Percentiles rank a stretch among this genome's conserved stretches.
Conservation (phyloP, 768 basidiomycete species). For the Amanita pallidorosea region DNA sequence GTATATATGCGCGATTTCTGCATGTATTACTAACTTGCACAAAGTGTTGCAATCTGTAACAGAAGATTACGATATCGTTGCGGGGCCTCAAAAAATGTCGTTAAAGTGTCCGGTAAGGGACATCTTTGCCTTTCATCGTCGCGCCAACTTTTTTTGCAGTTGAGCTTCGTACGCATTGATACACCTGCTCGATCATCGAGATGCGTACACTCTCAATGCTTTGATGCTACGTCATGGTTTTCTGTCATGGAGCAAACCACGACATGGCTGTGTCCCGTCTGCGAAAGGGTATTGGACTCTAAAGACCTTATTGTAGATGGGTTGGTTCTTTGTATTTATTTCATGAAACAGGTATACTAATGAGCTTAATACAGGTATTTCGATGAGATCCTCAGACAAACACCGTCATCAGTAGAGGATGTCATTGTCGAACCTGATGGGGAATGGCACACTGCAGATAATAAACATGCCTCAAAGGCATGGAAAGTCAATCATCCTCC, state of each 20-base stretch:
- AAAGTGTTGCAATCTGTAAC: slow-evolving; percentile 47
- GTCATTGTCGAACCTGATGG: slow-evolving; percentile 92
- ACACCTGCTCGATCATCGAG: slow-evolving; percentile 79
- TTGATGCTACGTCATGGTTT: slow-evolving; percentile 92
- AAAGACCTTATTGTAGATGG: slow-evolving; percentile 89
- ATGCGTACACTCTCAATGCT: slow-evolving; percentile 90
- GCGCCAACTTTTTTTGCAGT: slow-evolving; percentile 25
- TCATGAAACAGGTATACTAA: background rate
- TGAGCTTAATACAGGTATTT: slow-evolving; percentile 58
- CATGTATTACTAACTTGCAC: slow-evolving; percentile 1
- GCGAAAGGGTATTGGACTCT: slow-evolving; percentile 65
- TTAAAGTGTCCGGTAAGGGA: slow-evolving; percentile 83
- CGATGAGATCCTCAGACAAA: slow-evolving; percentile 69
- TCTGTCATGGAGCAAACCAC: slow-evolving; percentile 95
- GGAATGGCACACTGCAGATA: slow-evolving; percentile 90
- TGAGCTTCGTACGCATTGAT: slow-evolving; percentile 78
- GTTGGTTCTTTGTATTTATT: slow-evolving; percentile 29
- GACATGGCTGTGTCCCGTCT: slow-evolving; percentile 92
- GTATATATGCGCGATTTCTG: slow-evolving; percentile 13
- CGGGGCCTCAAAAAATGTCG: slow-evolving; percentile 83
- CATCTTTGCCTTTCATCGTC: background rate
- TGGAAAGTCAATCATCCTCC: slow-evolving; percentile 57
- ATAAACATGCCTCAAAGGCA: slow-evolving; percentile 63
- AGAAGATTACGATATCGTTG: slow-evolving; percentile 87
- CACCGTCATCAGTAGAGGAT: slow-evolving; percentile 76